Conservation (phyloP, 1,284 basidiomycete species). For the Austropuccinia psidii region DNA sequence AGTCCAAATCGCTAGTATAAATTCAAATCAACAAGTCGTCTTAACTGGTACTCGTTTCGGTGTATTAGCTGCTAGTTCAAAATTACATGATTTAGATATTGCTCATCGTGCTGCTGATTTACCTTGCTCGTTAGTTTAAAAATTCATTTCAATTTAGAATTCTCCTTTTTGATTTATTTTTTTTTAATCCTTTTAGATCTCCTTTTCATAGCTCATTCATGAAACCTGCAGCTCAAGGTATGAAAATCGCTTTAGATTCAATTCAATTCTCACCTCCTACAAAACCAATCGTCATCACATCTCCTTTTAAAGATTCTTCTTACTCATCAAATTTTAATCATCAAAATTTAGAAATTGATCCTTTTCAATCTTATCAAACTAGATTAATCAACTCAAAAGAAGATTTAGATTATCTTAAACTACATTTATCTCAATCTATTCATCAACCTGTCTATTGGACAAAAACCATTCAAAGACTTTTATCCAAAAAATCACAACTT, state of each 20-base stretch:
- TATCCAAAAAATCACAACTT: slow-evolving; percentile 1
- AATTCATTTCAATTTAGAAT: background rate
- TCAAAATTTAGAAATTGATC: background rate
- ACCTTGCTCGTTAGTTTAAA: slow-evolving; percentile 43
- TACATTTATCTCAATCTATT: slow-evolving; percentile 43
- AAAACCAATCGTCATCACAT: slow-evolving; percentile 39
- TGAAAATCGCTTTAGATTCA: slow-evolving; percentile 42
- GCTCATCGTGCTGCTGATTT: slow-evolving; percentile 45
- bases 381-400: slow-evolving; percentile 17
- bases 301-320: background rate
- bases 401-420: slow-evolving; percentile 29
- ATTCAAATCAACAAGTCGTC: slow-evolving; percentile 44
- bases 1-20: slow-evolving; percentile 45
- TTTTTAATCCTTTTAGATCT: slow-evolving; percentile 36
- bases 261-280: slow-evolving; percentile 37
- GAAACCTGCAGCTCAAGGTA: slow-evolving; percentile 43
- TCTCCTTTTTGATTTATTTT: background rate
- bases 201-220: slow-evolving; percentile 46
- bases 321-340: background rate
- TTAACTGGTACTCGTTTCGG: slow-evolving; percentile 44
- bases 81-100: slow-evolving; percentile 41
- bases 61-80: slow-evolving; percentile 42
- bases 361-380: background rate
- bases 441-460: slow-evolving; percentile 44
- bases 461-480: slow-evolving; percentile 39